phyloP scores from a whole-genome alignment of 768 basidiomycete species.

The Chalciporus pseudorubinellus region DNA sequence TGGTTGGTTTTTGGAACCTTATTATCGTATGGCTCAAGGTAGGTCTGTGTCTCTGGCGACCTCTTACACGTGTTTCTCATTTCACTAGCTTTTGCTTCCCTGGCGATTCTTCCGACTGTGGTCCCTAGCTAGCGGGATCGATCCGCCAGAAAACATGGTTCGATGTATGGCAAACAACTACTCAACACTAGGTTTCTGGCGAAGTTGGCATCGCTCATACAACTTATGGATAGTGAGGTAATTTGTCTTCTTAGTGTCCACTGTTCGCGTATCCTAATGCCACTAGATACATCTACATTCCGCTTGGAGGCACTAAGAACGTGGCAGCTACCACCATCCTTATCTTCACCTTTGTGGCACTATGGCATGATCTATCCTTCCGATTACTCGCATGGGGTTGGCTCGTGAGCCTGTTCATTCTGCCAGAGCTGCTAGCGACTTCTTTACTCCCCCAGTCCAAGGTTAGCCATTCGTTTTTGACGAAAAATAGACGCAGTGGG shows the following conservation, averaged over 20 bases:
- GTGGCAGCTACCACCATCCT: slow-evolving; percentile 63
- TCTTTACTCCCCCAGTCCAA: slow-evolving; percentile 59
- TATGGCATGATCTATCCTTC: slow-evolving; percentile 96
- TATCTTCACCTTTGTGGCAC: slow-evolving; percentile 93
- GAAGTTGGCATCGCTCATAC: slow-evolving; percentile 94
- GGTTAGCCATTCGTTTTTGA: slow-evolving; percentile 38
- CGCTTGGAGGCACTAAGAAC: slow-evolving; percentile 72
- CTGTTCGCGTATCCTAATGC: background rate
- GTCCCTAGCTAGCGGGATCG: slow-evolving; percentile 84
- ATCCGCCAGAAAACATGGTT: slow-evolving; percentile 98
- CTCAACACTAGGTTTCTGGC: slow-evolving; percentile 89
- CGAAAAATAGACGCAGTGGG: background rate
- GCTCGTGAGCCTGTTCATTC: slow-evolving; percentile 86
- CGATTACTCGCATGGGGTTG: slow-evolving; percentile 93
- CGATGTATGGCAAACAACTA: slow-evolving; percentile 99
- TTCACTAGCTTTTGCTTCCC: slow-evolving; percentile 74
- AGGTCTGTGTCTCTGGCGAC: slow-evolving; percentile 10
- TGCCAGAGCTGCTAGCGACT: slow-evolving; percentile 74
- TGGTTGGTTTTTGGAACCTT: slow-evolving; percentile 97
- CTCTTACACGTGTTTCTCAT: background rate
- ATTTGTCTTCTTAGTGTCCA: slow-evolving; percentile 6
- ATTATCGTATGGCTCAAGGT: slow-evolving; percentile 97
- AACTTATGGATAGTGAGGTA: slow-evolving; percentile 94
- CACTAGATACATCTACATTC: slow-evolving; percentile 88
- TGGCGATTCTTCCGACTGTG: slow-evolving; percentile 98